Evolutionary conservation across 2,329 filamentous ascomycete genomes (phyloP).

Genomic region (Lachnellula arida): DNA sequence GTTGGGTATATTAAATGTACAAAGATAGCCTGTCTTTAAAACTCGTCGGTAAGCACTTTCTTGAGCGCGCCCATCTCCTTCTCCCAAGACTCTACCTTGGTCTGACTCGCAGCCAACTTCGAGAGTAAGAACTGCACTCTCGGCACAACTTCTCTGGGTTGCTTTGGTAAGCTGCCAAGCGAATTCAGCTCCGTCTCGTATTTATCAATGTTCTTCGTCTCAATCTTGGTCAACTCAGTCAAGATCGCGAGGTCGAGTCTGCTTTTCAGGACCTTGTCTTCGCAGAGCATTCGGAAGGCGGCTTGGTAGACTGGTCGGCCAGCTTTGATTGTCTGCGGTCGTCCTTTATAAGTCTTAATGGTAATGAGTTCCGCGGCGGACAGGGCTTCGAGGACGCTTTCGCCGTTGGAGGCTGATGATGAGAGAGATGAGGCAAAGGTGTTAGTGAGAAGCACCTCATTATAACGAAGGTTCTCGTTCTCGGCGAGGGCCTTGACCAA

Average conservation of each 20-base stretch:
- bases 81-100: slow-evolving; percentile 70
- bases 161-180: slow-evolving; percentile 65
- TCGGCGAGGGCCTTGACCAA: slow-evolving; percentile 73
- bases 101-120: slow-evolving; percentile 71
- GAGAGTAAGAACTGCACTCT: slow-evolving; percentile 67
- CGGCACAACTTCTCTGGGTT: slow-evolving; percentile 62
- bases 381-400: slow-evolving; percentile 72
- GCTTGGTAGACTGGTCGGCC: slow-evolving; percentile 84
- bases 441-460: slow-evolving; percentile 74
- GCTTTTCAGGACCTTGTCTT: slow-evolving; percentile 68
- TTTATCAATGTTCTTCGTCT: slow-evolving; percentile 71
- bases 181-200: slow-evolving; percentile 71
- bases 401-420: slow-evolving; percentile 53
- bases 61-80: slow-evolving; percentile 66
- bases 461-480: slow-evolving; percentile 70
- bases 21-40: slow-evolving; percentile 9
- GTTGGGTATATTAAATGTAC: slow-evolving; percentile 15
- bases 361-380: slow-evolving; percentile 83
- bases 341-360: slow-evolving; percentile 66
- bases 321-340: slow-evolving; percentile 71
- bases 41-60: slow-evolving; percentile 57
- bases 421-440: slow-evolving; percentile 60
- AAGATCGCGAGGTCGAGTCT: slow-evolving; percentile 70
- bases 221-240: slow-evolving; percentile 62
- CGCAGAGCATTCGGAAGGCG: slow-evolving; percentile 68